Base-by-base conservation (phyloP, 192 early-diverging fungal species). In the Haplosporangium gracile region DNA sequence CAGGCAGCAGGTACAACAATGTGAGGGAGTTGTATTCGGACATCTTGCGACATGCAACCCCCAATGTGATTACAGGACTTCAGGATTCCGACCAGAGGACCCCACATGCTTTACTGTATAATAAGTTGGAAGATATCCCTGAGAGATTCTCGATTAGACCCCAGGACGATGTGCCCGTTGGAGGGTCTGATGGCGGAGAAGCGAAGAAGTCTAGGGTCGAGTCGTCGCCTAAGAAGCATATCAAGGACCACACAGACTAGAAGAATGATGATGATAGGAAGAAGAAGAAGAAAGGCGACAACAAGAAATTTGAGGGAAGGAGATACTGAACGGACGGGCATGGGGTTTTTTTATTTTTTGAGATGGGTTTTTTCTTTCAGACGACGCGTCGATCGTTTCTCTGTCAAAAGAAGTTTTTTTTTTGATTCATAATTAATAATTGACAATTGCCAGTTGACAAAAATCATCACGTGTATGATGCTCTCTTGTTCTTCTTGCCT, bases 21-120 rank as follows among this genome's bases (percentile, higher is more conserved):
- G 78, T 79, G 10, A 29, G 74, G 0, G 88, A 90, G 0, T 65
- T 91, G 1, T 91, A 91, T 43, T 42, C 53, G 5, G 83, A 85
- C 36, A 45, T 86, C 10, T 42, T 80, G 26, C 45, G 24, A 0
- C 63, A 75, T 26, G 68, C 84, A 10, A 86, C 84, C 0, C 70
- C 70, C 15, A 42, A 45, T 8, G 39, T 77, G 8, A 70, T 86
- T 10, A 70, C 24, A 16, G 84, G 84, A 4, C 6, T 78, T 0
- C n/a, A 8, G 3, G 2, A 13, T 4, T 5, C 18, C 6, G 79
- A 86, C 29, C 2, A 8, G 4, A 77, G 22, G 36, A 81, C 84
- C 26, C 74, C 63, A 1, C 75, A 24, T 2, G 74, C 70, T 60
- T 49, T 86, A 26, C 24, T 86, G n/a, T 86, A 74, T 29, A 86